Evolutionary conservation across 208 protist species (phyloP).

Genomic region (Trichomonas tenax): DNA sequence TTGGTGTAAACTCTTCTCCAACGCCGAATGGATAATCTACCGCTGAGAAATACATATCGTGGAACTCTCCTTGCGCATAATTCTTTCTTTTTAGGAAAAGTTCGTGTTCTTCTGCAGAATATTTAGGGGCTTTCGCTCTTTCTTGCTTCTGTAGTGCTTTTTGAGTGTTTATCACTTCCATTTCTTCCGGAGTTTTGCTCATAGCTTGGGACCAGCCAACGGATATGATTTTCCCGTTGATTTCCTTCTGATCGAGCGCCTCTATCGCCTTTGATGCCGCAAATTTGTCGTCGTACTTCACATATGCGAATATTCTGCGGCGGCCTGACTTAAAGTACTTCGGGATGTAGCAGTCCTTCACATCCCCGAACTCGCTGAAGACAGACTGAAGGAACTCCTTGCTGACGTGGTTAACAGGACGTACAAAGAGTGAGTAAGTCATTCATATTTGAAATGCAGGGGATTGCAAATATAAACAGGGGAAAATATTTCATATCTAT

Average conservation of each 20-base stretch:
- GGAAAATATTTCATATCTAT: no score
- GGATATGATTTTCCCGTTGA: background rate
- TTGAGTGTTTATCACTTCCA: background rate
- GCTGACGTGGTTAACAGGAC: background rate
- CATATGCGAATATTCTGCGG: background rate
- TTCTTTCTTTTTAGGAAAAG: background rate
- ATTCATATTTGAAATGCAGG: background rate
- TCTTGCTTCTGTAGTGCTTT: background rate
- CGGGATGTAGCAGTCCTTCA: background rate
- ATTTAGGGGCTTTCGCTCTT: background rate
- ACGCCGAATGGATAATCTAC: background rate
- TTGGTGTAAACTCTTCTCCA: background rate
- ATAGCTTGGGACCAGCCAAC: background rate
- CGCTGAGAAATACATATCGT: background rate
- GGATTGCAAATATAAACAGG: no score
- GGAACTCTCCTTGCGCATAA: background rate
- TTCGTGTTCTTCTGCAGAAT: background rate
- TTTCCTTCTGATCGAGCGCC: background rate
- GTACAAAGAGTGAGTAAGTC: background rate
- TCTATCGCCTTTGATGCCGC: background rate
- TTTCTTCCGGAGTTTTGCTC: background rate
- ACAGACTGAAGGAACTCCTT: background rate
- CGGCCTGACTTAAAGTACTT: background rate
- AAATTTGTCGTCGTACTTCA: background rate
- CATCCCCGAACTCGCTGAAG: background rate